Evolutionary conservation across 176 grass and related monocot genomes (phyloP).

Genomic region (Carex littledalei): DNA sequence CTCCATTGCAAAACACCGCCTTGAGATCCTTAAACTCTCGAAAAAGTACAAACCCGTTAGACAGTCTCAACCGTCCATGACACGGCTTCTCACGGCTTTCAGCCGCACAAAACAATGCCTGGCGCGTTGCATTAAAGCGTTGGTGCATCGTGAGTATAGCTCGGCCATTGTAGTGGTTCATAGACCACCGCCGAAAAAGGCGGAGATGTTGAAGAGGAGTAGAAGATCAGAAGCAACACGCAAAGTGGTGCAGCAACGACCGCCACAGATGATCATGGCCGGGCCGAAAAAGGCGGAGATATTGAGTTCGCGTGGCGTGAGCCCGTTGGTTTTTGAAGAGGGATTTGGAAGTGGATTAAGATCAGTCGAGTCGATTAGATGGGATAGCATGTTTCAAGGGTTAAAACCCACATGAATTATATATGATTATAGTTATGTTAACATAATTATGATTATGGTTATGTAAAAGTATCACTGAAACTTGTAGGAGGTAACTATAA

Average conservation of each 20-base stretch:
- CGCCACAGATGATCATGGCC: slow-evolving; percentile 5
- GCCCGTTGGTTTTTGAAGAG: slow-evolving; percentile 12
- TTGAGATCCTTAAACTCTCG: slow-evolving; percentile 79
- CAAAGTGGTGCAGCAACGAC: background rate
- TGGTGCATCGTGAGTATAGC: slow-evolving; percentile 9
- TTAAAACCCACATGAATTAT: slow-evolving; percentile 23
- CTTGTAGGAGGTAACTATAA: background rate
- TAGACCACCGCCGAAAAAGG: background rate
- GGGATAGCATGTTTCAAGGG: slow-evolving; percentile 26
- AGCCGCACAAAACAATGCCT: background rate
- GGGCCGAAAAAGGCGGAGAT: background rate
- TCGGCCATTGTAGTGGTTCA: slow-evolving; percentile 15
- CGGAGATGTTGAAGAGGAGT: slow-evolving; percentile 16
- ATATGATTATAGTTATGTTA: background rate
- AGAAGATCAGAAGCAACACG: background rate
- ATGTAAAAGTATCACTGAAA: background rate
- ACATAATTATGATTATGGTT: background rate
- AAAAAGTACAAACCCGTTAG: slow-evolving; percentile 9
- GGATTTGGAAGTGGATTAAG: slow-evolving; percentile 11
- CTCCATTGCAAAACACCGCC: slow-evolving; percentile 76
- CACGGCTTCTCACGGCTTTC: background rate
- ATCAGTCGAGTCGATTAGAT: background rate
- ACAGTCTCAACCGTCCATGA: background rate
- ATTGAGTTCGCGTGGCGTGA: background rate
- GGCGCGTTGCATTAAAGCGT: background rate